Evolutionary conservation across 2,329 filamentous ascomycete species (phyloP), one percentile per base, ranked within the genome.

Genomic region (Pestalotiopsis sp.): DNA sequence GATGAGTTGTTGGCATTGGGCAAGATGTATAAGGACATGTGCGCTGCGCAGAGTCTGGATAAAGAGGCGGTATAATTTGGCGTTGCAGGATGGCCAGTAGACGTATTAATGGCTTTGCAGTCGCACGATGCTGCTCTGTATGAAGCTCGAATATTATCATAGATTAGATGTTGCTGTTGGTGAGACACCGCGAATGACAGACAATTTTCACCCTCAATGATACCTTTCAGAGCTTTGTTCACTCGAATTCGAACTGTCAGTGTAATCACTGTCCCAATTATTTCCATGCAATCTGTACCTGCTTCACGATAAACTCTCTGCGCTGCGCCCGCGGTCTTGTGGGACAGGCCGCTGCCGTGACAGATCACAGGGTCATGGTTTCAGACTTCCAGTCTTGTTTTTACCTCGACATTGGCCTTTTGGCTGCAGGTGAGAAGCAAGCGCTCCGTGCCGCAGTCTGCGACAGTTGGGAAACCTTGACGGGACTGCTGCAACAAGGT

Each of bases 1-100:
- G 77, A 80, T 4, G 85, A 87, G 70, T 78, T 89, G 6, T 23
- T 62, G 25, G 36, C 59, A 5, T 20, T 62, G 13, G 59, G 59
- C 12, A 62, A 41, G n/a, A 39, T 62, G 59, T 62, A 62, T 31
- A 62, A 23, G 31, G 20, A 39, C 13, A 62, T 62, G 59, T 62
- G 59, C 31, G 27, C 38, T 17, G 59, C 59, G 31, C 59, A 62
- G 59, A 62, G 59, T 39, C 36, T 62, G 5, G 59, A 62, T 36
- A 62, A 31, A 39, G 59, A 39, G 31, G 59, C 59, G 1, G 31
- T 27, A 38, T 62, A 20, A 62, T 62, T 25, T 59, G n/a, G 20
- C n/a, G 20, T 20, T 4, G 14, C 45, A n/a, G 45, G 14, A 20
- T 23, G 45, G 17, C 7, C 45, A 52, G 4, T 7, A 52, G 31